phyloP scores from a whole-genome alignment of 768 basidiomycete species.

The Boletales sp. region DNA sequence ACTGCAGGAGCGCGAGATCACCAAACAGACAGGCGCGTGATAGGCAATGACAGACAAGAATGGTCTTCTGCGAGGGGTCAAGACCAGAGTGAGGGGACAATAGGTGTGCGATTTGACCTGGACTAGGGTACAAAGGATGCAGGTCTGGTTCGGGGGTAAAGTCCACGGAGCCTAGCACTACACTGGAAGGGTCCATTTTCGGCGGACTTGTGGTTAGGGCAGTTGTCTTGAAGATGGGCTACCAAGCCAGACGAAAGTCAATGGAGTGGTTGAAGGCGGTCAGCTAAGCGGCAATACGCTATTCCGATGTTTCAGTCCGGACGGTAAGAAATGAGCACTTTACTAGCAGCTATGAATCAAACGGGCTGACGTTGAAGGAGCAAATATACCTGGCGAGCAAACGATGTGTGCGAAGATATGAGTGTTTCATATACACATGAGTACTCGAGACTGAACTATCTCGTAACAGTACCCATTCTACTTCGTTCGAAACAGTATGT shows the following conservation, averaged over 20 bases:
- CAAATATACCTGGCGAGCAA: not conserved
- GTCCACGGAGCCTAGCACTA: constrained; percentile 41
- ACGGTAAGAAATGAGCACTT: constrained; percentile 10
- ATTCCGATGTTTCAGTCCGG: constrained; percentile 15
- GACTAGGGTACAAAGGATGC: constrained; percentile 73
- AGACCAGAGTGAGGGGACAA: constrained; percentile 68
- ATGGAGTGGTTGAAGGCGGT: constrained; percentile 4
- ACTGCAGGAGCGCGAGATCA: constrained; percentile 68
- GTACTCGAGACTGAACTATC: not conserved
- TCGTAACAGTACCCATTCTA: not conserved
- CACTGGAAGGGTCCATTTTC: constrained; percentile 27
- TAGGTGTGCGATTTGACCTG: constrained; percentile 55
- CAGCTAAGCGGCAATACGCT: constrained; percentile 1
- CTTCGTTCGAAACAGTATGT: constrained; percentile 35
- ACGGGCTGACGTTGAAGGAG: constrained; percentile 2
- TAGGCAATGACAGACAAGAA: constrained; percentile 72
- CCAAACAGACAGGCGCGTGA: constrained; percentile 75
- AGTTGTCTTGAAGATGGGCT: constrained; percentile 4
- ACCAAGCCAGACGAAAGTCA: constrained; percentile 7
- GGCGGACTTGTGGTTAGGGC: not conserved
- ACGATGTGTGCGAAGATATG: not conserved
- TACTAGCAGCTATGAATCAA: constrained; percentile 7
- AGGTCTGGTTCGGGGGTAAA: constrained; percentile 76
- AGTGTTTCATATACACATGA: not conserved
- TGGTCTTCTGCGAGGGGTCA: constrained; percentile 58